A percentile compares a stretch with the other conserved stretches of the same genome.
Evolutionary conservation across 768 basidiomycete genomes (phyloP).

Genomic region (Kondoa malvinella): DNA sequence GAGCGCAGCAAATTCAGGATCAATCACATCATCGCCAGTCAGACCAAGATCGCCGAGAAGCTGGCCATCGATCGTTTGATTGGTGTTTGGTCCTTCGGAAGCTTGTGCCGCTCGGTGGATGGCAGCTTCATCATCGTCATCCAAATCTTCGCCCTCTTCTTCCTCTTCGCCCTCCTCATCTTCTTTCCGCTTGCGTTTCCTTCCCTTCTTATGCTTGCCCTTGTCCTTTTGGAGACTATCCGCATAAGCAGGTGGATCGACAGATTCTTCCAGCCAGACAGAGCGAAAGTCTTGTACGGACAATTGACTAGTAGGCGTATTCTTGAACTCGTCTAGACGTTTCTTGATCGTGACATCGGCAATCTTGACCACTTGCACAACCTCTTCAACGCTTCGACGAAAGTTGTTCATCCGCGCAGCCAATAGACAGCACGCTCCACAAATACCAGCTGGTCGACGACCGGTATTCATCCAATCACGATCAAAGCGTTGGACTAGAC

Average conservation of each 20-base stretch:
- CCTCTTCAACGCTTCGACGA: conserved; percentile 75
- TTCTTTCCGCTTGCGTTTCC: conserved; percentile 21
- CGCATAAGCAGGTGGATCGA: conserved; percentile 74
- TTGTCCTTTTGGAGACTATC: conserved; percentile 20
- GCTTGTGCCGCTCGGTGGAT: conserved; percentile 31
- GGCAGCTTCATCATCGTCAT: conserved; percentile 26
- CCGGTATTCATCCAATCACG: conserved; percentile 96
- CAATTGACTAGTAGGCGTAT: conserved; percentile 64
- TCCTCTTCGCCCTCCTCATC: conserved; percentile 27
- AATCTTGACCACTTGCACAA: conserved; percentile 97
- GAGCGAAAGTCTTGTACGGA: conserved; percentile 77
- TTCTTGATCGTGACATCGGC: conserved; percentile 89
- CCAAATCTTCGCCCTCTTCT: conserved; percentile 38
- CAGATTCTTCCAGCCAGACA: conserved; percentile 78
- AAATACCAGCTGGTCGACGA: conserved; percentile 88
- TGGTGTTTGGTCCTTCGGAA: not conserved
- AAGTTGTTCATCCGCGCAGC: conserved; percentile 99
- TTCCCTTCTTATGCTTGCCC: conserved; percentile 27
- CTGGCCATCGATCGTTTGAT: not conserved
- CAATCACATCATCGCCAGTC: not conserved
- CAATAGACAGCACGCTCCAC: conserved; percentile 82
- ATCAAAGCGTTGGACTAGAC: conserved; percentile 82
- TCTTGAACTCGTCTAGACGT: conserved; percentile 83
- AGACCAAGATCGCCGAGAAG: not conserved
- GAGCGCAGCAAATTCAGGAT: not conserved